Percentiles rank a stretch among this genome's conserved stretches.
These are phyloP conservation scores for Trichophyton rubrum DNA, from an alignment of 2,329 filamentous ascomycete species.

Conservation along the genomic window DNA sequence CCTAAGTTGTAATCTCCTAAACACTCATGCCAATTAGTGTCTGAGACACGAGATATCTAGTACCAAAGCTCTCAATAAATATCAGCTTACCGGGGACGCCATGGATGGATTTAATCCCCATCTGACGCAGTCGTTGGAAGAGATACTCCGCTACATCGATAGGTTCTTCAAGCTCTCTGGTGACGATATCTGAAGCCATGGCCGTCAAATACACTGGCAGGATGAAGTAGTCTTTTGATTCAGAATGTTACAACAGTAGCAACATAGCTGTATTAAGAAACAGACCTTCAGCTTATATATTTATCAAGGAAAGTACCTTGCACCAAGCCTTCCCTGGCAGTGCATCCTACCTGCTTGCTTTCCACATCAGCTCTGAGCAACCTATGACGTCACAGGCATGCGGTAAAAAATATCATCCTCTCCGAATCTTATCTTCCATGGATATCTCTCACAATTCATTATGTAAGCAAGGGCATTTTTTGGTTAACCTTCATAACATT, in stretches of 20 bases:
- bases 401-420: background rate
- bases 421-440: conserved; percentile 3
- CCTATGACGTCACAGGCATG: background rate
- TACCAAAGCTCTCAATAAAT: background rate
- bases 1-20: conserved; percentile 55
- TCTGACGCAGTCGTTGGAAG: conserved; percentile 37
- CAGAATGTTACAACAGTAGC: background rate
- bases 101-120: conserved; percentile 39
- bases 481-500: background rate
- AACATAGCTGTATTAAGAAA: background rate
- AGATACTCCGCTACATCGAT: conserved; percentile 39
- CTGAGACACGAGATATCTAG: conserved; percentile 10
- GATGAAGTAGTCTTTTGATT: background rate
- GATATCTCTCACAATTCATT: background rate
- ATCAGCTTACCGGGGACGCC: conserved; percentile 40
- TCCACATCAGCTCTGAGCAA: background rate
- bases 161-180: conserved; percentile 32
- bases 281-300: background rate
- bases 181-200: conserved; percentile 32
- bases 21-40: background rate
- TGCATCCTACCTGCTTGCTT: background rate
- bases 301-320: background rate
- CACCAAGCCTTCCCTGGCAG: too few species aligned
- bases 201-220: conserved; percentile 6
- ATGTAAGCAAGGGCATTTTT: background rate